A percentile compares a stretch with the other conserved stretches of the same genome.
Conservation (phyloP, 139 green algal species). For the Picochlorum sp. region DNA sequence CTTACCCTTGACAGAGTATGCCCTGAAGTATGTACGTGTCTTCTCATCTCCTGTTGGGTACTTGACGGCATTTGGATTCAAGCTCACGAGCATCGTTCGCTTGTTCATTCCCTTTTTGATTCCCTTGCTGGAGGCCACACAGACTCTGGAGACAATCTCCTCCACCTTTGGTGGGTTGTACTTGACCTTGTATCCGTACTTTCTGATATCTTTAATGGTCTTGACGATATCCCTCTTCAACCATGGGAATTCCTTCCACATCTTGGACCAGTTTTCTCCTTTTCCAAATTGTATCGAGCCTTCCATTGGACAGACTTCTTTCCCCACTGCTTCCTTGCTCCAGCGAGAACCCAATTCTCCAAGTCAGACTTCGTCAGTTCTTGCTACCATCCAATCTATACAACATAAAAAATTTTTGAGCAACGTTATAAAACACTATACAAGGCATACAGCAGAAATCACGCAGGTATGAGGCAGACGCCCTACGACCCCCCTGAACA, state of each 20-base stretch:
- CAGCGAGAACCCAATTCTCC: neutral
- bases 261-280: neutral
- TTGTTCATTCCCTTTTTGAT: conserved; percentile 1
- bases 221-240: neutral
- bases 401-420: neutral
- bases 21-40: neutral
- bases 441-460: neutral
- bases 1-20: neutral
- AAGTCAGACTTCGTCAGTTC: conserved; percentile 3
- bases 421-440: neutral
- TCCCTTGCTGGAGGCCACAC: neutral
- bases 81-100: neutral
- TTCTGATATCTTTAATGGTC: neutral
- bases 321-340: conserved; percentile 3
- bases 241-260: neutral
- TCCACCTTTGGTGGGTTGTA: conserved; percentile 1
- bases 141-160: neutral
- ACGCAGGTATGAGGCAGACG: neutral
- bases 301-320: neutral
- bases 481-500: too few relatives aligned
- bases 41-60: neutral
- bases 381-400: neutral
- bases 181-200: conserved; percentile 2
- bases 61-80: neutral
- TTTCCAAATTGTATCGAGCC: conserved; percentile 3